Base-by-base conservation (phyloP, 495 filamentous ascomycete genomes). In the Xylaria scruposa region DNA sequence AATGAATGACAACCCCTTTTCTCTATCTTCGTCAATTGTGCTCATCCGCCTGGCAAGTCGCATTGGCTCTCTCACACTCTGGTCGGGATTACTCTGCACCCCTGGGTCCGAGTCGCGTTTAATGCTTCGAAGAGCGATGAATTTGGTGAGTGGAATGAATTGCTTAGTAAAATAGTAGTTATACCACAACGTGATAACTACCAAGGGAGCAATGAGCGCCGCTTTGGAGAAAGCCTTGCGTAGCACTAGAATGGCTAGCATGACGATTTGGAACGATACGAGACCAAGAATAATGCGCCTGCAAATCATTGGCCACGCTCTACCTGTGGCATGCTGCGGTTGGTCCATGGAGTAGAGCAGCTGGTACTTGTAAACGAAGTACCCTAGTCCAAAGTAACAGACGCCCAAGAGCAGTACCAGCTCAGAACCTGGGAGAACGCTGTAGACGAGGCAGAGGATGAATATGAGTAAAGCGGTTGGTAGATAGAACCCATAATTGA, bases 261-360 rank as follows among this genome's bases (percentile, higher is more conserved):
- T 97, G 46, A 95, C 91, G 31, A 97, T 78, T 76, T 99, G 95
- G 78, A 97, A 97, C 42, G 98, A 87, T 19, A 94, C 81, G 17
- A 97, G 79, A 1, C 96, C 97, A 42, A 97, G 81, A 36, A 97
- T 86, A 36, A 98, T 85, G 24, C 97, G 90, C 72, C 94, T 93
- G 81, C 95, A 97, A 47, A 98, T 97, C 85, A 98, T 96, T 26
- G 91, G 88, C 97, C 97, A 99, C 2, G 94, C 94, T 70, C 90
- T 89, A 40, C 97, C 97, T 0, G 96, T 98, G 6, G 96, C 94
- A 78, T 98, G 95, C 71, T 97, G 94, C 8, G 93, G 91, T 77
- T 98, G 94, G 78, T 98, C 94, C 97, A 99, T 98, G 12, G 97
- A 94, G 80, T 98, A 99, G 5, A 99, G 85, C 7, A 99, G 86